Conservation (phyloP, 257 asterid species). For the Solanum virginianum region DNA sequence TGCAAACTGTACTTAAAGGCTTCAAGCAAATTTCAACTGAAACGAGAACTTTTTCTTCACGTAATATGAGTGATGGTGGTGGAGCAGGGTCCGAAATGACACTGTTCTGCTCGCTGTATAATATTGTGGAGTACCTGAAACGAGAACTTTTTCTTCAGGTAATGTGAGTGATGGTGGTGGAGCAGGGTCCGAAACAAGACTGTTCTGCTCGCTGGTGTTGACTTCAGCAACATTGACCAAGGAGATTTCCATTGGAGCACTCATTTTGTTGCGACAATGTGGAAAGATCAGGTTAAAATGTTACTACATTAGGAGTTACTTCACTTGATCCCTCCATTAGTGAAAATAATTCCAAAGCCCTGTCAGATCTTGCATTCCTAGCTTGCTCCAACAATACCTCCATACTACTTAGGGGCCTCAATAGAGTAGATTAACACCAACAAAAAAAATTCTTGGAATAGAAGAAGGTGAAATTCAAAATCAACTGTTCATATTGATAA, state of each 20-base stretch:
- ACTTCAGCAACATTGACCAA: conserved; percentile 22
- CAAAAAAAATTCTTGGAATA: too few relatives aligned
- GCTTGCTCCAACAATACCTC: too few relatives aligned
- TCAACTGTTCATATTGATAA: too few relatives aligned
- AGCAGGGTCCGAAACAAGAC: conserved; percentile 30
- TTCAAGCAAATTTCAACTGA: conserved; percentile 85
- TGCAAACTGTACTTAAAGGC: conserved; percentile 57
- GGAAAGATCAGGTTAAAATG: too few relatives aligned
- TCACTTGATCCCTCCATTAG: too few relatives aligned
- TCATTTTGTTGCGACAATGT: too few relatives aligned
- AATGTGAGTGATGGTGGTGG: conserved; percentile 16
- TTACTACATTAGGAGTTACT: too few relatives aligned
- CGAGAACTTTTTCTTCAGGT: conserved; percentile 46
- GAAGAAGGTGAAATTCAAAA: too few relatives aligned
- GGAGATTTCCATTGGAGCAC: conserved; percentile 81
- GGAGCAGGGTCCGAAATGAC: conserved; percentile 30
- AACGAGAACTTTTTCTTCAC: conserved; percentile 46
- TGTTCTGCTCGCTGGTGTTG: conserved; percentile 25
- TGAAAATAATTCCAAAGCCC: too few relatives aligned
- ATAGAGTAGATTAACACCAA: too few relatives aligned
- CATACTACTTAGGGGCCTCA: too few relatives aligned
- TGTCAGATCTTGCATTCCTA: too few relatives aligned
- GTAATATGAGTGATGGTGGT: conserved; percentile 8
- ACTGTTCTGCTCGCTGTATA: conserved; percentile 20
- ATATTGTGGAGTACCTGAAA: conserved; percentile 42